These are phyloP conservation scores for Sphaceloma murrayae DNA, from an alignment of 2,329 filamentous ascomycete species.

Conservation along the genomic window DNA sequence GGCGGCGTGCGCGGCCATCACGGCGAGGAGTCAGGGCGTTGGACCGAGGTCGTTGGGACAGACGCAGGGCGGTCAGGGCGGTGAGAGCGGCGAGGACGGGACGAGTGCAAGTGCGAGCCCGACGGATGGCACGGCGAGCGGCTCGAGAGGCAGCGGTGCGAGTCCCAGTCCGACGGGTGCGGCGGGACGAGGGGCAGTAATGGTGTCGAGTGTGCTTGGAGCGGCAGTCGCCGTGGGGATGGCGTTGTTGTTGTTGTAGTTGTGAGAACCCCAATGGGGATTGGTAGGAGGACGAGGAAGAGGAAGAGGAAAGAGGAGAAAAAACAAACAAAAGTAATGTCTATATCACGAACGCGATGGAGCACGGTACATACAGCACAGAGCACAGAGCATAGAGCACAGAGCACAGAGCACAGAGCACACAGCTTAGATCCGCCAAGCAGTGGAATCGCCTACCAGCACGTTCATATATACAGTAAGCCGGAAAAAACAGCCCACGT, in stretches of 20 bases:
- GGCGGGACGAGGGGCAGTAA: background rate
- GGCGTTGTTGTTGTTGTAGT: background rate
- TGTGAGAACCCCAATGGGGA: background rate
- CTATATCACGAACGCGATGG: background rate
- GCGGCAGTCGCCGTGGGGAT: background rate
- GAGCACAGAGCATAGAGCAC: too few relatives aligned
- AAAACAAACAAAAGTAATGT: too few relatives aligned
- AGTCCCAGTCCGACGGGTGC: background rate
- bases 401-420: too few relatives aligned
- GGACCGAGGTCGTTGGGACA: conserved; percentile 5
- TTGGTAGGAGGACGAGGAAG: background rate
- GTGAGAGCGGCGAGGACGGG: background rate
- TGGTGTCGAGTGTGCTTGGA: background rate
- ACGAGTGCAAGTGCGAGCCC: background rate
- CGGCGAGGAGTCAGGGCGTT: conserved; percentile 2
- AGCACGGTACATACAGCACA: too few relatives aligned
- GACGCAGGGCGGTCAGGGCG: background rate
- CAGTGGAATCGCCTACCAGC: too few relatives aligned
- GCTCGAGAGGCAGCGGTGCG: background rate
- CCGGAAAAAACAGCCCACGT: background rate
- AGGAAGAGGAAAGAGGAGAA: background rate
- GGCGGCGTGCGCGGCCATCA: conserved; percentile 12
- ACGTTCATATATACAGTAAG: too few relatives aligned
- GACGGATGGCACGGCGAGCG: background rate
- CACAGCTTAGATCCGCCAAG: too few relatives aligned